Conservation (phyloP, 768 basidiomycete species). For the Terana coerulea region DNA sequence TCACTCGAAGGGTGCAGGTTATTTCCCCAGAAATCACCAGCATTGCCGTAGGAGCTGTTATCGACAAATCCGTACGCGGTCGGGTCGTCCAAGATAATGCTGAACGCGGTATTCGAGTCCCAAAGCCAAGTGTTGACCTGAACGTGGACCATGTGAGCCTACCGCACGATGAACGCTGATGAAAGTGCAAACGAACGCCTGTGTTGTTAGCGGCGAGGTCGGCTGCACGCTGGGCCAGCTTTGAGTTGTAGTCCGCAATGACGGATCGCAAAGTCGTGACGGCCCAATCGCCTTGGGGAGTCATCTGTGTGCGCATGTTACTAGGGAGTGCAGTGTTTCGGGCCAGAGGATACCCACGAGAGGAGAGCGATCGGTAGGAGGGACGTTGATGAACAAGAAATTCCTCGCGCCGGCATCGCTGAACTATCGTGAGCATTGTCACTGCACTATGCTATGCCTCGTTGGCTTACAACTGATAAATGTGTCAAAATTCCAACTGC, state of each 20-base stretch:
- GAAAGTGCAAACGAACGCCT: conserved; percentile 38
- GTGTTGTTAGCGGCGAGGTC: conserved; percentile 40
- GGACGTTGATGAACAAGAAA: conserved; percentile 62
- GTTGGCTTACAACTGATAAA: no score
- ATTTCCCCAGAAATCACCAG: conserved; percentile 54
- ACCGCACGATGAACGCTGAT: background rate
- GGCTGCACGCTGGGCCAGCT: conserved; percentile 37
- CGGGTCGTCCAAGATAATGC: conserved; percentile 45
- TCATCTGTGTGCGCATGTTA: conserved; percentile 37
- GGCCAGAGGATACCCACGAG: conserved; percentile 40
- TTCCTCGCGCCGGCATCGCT: conserved; percentile 55
- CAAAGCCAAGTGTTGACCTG: conserved; percentile 30
- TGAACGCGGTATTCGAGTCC: conserved; percentile 49
- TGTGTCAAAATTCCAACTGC: no score
- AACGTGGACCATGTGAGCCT: background rate
- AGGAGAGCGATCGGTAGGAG: conserved; percentile 55
- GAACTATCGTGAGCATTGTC: conserved; percentile 2
- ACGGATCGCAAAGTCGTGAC: conserved; percentile 41
- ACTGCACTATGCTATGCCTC: background rate
- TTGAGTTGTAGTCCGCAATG: conserved; percentile 49
- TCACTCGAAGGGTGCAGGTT: conserved; percentile 52
- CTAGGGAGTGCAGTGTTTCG: background rate
- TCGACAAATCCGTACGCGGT: conserved; percentile 53
- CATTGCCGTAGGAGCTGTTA: conserved; percentile 40
- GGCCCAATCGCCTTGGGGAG: conserved; percentile 36